Evolutionary conservation across 352 stramenopile species (phyloP).

Genomic region (Thraustotheca clavata): DNA sequence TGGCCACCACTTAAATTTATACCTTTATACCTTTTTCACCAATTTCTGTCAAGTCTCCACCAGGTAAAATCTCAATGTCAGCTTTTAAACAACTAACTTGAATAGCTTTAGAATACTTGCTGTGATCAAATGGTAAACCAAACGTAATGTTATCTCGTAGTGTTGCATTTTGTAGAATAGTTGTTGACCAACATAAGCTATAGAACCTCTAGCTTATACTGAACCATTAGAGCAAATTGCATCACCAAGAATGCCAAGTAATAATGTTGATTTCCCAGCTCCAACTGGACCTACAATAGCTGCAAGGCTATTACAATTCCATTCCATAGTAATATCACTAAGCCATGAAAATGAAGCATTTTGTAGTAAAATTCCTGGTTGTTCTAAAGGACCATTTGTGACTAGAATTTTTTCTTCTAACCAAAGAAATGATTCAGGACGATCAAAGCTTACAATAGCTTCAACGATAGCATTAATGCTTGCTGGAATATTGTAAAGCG

Average conservation of each 20-base stretch:
- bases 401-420: slow-evolving; percentile 35
- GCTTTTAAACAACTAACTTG: neutral
- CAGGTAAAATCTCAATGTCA: slow-evolving; percentile 29
- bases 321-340: no score
- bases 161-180: slow-evolving; percentile 88
- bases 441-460: slow-evolving; percentile 47
- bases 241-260: slow-evolving; percentile 52
- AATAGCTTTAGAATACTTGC: slow-evolving; percentile 23
- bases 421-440: slow-evolving; percentile 43
- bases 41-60: slow-evolving; percentile 48
- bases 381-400: slow-evolving; percentile 55
- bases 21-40: slow-evolving; percentile 39
- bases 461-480: slow-evolving; percentile 48
- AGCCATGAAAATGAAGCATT: slow-evolving; percentile 62
- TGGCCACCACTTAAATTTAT: slow-evolving; percentile 40
- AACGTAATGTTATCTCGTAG: slow-evolving; percentile 88
- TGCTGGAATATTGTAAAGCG: slow-evolving; percentile 89
- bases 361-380: slow-evolving; percentile 31
- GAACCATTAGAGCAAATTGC: slow-evolving; percentile 21
- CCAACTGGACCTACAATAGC: slow-evolving; percentile 28
- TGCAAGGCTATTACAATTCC: neutral
- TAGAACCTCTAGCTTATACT: slow-evolving; percentile 37
- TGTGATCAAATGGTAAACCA: slow-evolving; percentile 31
- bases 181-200: slow-evolving; percentile 80
- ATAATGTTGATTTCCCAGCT: slow-evolving; percentile 58